Conservation (phyloP, 306 rosid genomes). For the Erythrophleum fordii region DNA sequence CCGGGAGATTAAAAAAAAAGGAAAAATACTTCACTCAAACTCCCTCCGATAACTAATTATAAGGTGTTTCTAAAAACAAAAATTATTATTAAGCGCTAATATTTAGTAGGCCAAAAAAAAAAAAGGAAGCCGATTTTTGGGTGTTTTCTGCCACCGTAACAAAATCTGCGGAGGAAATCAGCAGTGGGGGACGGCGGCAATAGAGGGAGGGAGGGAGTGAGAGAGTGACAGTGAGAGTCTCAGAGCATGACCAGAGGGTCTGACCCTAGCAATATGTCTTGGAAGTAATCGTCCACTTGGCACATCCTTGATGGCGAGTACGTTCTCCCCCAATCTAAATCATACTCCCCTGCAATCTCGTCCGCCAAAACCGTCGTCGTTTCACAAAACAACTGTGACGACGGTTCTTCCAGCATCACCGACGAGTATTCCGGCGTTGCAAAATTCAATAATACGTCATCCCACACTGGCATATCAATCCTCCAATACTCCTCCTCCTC, state of each 20-base stretch:
- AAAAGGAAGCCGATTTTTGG: not conserved
- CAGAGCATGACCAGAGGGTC: constrained; percentile 82
- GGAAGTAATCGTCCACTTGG: constrained; percentile 78
- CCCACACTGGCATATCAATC: constrained; percentile 49
- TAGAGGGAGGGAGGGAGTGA: not conserved
- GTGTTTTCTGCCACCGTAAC: constrained; percentile 38
- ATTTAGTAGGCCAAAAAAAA: not conserved
- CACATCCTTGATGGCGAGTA: constrained; percentile 40
- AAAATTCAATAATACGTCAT: constrained; percentile 48
- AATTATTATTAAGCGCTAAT: constrained; percentile 1
- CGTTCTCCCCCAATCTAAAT: constrained; percentile 44
- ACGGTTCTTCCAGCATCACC: constrained; percentile 43
- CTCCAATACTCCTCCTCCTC: constrained; percentile 47
- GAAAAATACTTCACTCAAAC: constrained; percentile 47
- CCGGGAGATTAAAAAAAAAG: not conserved
- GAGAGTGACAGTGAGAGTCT: constrained; percentile 8
- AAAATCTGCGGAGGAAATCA: constrained; percentile 59
- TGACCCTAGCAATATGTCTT: constrained; percentile 71
- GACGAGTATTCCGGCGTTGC: constrained; percentile 45
- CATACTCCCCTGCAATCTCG: constrained; percentile 44
- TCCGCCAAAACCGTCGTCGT: constrained; percentile 37
- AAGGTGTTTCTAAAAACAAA: constrained; percentile 27
- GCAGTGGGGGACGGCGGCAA: constrained; percentile 44
- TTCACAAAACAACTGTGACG: constrained; percentile 37
- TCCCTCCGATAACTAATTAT: constrained; percentile 37